Evolutionary conservation across 108 stramenopile genomes (phyloP).

Genomic region (Phaeodactylum tricornutum): DNA sequence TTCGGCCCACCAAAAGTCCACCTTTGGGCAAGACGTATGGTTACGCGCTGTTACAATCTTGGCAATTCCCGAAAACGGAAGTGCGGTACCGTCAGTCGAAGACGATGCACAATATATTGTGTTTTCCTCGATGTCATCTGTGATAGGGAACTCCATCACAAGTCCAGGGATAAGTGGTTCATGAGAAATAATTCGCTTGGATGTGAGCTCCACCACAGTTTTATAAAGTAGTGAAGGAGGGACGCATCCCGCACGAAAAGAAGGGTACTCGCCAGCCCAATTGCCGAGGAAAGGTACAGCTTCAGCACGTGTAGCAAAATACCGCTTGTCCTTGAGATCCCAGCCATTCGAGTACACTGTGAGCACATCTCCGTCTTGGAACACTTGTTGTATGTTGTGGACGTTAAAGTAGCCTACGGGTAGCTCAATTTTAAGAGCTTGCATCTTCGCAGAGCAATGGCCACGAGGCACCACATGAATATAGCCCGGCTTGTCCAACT

Average conservation of each 20-base stretch:
- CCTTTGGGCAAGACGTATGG: constrained; percentile 6
- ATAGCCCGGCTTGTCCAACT: constrained; percentile 2
- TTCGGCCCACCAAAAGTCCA: constrained; percentile 14
- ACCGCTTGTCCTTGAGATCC: constrained; percentile 14
- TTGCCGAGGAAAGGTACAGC: constrained; percentile 10
- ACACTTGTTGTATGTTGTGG: constrained; percentile 2
- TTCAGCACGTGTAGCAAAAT: constrained; percentile 1
- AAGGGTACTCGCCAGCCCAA: constrained; percentile 9
- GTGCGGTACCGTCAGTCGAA: constrained; percentile 6
- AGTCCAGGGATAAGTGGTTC: constrained; percentile 9
- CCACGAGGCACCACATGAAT: constrained; percentile 11
- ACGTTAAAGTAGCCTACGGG: constrained; percentile 10
- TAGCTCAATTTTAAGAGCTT: constrained; percentile 7
- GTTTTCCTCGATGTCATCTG: constrained; percentile 6
- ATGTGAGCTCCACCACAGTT: constrained; percentile 9
- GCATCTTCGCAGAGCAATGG: neutral
- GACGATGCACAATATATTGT: constrained; percentile 11
- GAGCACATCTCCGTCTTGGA: constrained; percentile 7
- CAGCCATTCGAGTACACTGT: constrained; percentile 12
- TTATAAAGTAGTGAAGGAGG: constrained; percentile 9
- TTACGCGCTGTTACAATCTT: constrained; percentile 6
- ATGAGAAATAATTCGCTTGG: constrained; percentile 2
- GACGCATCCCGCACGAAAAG: constrained; percentile 5
- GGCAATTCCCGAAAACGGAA: constrained; percentile 6
- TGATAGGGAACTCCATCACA: constrained; percentile 12